Percentiles rank a stretch among this genome's conserved stretches.
phyloP scores from a whole-genome alignment of 306 rosid genomes.

The Rubus parviflorus region DNA sequence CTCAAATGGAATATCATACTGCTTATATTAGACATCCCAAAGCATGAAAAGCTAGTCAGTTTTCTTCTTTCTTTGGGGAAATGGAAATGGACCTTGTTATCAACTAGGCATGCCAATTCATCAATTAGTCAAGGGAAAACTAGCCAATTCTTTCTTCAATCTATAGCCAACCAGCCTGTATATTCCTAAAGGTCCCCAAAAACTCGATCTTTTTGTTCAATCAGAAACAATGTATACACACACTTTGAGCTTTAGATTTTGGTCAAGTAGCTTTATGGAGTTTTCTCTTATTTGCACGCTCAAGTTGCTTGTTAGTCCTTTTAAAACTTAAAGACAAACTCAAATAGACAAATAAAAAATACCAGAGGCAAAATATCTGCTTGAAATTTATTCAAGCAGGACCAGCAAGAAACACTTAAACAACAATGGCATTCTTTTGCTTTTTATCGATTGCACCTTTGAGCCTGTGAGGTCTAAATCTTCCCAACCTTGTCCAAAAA shows the following conservation, averaged over 20 bases:
- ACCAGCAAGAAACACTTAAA: constrained; percentile 9
- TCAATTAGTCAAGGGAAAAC: not conserved
- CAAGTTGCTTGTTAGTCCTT: not conserved
- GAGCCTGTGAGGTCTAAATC: constrained; percentile 5
- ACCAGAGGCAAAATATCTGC: constrained; percentile 9
- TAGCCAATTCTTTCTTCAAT: not conserved
- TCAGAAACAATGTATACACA: not conserved
- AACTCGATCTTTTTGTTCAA: not conserved
- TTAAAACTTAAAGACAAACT: not conserved
- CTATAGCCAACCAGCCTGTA: not conserved
- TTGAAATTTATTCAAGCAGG: constrained; percentile 5
- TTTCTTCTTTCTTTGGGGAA: constrained; percentile 15
- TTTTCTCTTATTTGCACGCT: not conserved
- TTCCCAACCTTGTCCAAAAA: constrained; percentile 3
- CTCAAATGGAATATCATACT: not conserved
- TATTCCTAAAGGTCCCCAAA: not conserved
- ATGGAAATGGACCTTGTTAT: constrained; percentile 28
- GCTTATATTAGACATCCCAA: not conserved
- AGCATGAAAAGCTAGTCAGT: constrained; percentile 22
- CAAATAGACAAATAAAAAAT: not conserved
- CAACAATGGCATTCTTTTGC: not conserved
- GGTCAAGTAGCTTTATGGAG: not conserved
- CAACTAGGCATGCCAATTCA: constrained; percentile 11
- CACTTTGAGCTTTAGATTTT: not conserved
- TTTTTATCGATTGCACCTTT: not conserved